Conservation (phyloP, 1,139 yeast species). For the Groenewaldozyma sp. region DNA sequence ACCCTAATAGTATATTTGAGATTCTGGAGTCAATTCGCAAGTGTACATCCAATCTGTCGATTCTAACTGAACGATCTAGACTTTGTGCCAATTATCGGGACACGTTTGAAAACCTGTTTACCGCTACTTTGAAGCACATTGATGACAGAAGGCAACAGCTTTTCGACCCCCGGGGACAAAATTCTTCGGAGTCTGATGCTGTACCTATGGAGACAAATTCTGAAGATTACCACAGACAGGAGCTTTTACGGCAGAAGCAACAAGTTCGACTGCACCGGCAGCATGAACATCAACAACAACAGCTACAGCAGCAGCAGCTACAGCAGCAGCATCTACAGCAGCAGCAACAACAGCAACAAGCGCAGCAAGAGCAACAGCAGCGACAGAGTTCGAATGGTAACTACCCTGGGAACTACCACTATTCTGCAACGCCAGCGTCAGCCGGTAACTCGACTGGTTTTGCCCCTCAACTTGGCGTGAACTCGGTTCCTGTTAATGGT, state of each 20-base stretch:
- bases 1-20: constrained; percentile 16
- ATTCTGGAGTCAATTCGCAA: constrained; percentile 47
- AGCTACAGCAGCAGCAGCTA: too few relatives aligned
- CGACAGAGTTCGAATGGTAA: background rate
- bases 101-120: constrained; percentile 51
- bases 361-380: constrained; percentile 1
- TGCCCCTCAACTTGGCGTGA: too few relatives aligned
- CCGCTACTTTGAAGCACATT: constrained; percentile 37
- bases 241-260: constrained; percentile 13
- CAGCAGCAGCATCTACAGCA: constrained; percentile 9
- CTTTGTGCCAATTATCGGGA: constrained; percentile 50
- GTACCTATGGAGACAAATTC: background rate
- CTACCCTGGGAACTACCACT: too few relatives aligned
- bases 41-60: constrained; percentile 49
- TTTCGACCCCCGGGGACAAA: background rate
- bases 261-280: too few relatives aligned
- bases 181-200: background rate
- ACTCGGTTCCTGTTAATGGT: too few relatives aligned
- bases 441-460: too few relatives aligned
- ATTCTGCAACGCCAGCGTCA: too few relatives aligned
- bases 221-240: constrained; percentile 6
- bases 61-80: constrained; percentile 53
- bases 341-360: constrained; percentile 15
- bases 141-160: constrained; percentile 16
- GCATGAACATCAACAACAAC: too few relatives aligned